Evolutionary conservation across 1,284 basidiomycete genomes (phyloP).

Genomic region (Tilletia caries): DNA sequence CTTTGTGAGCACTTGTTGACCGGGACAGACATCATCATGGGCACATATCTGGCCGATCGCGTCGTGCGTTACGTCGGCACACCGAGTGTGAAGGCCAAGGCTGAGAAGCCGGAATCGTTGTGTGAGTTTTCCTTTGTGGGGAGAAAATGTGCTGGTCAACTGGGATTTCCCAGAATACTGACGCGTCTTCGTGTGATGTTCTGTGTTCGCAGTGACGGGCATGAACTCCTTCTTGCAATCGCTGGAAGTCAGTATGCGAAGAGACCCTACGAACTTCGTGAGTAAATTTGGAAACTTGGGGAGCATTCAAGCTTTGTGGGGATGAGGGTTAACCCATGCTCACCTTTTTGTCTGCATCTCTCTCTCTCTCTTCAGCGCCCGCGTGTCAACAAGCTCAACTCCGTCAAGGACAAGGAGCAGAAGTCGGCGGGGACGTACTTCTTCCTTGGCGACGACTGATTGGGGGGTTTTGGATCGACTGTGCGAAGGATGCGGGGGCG

Average conservation of each 20-base stretch:
- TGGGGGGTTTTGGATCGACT: too few relatives aligned
- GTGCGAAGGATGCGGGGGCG: too few relatives aligned
- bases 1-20: too few relatives aligned
- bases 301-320: too few relatives aligned
- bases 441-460: conserved; percentile 44
- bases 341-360: not conserved
- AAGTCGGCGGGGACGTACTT: conserved; percentile 52
- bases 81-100: conserved; percentile 48
- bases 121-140: conserved; percentile 13
- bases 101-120: conserved; percentile 46
- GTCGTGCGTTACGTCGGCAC: conserved; percentile 52
- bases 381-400: conserved; percentile 53
- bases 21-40: conserved; percentile 17
- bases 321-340: not conserved
- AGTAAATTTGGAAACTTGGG: not conserved
- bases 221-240: conserved; percentile 53
- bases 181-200: not conserved
- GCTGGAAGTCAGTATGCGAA: conserved; percentile 51
- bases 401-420: conserved; percentile 54
- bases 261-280: conserved; percentile 50
- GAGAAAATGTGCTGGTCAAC: too few relatives aligned
- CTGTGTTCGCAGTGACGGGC: conserved; percentile 45
- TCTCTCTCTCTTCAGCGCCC: conserved; percentile 24
- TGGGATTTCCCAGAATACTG: too few relatives aligned
- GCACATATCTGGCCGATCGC: conserved; percentile 28